Evolutionary conservation across 768 basidiomycete species (phyloP).

Genomic region (Pilatotrama ljubarskyi): DNA sequence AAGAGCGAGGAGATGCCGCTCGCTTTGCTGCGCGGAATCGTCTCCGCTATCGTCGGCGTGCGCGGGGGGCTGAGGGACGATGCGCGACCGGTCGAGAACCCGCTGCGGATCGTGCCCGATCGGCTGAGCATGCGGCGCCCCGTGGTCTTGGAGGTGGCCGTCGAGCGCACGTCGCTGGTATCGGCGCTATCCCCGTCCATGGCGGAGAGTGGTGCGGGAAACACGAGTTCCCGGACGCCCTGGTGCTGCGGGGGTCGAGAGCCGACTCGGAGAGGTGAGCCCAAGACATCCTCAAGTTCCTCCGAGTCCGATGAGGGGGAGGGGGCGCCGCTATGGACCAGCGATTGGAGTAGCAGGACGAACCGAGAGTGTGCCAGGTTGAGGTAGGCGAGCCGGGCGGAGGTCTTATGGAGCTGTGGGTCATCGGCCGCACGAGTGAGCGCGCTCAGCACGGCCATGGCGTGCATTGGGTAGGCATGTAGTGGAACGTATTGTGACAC

Average conservation of each 20-base stretch:
- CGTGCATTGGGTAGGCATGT: conserved; percentile 71
- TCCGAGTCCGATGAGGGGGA: conserved; percentile 38
- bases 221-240: conserved; percentile 57
- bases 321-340: conserved; percentile 61
- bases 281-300: conserved; percentile 44
- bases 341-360: conserved; percentile 70
- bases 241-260: conserved; percentile 29
- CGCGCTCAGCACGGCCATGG: conserved; percentile 47
- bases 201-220: conserved; percentile 73
- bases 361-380: conserved; percentile 71
- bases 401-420: conserved; percentile 35
- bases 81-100: conserved; percentile 5
- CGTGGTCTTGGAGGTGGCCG: not conserved
- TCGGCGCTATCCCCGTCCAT: conserved; percentile 10
- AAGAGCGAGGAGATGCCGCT: conserved; percentile 39
- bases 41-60: conserved; percentile 7
- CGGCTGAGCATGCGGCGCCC: conserved; percentile 5
- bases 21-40: conserved; percentile 13
- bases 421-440: conserved; percentile 32
- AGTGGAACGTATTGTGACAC: conserved; percentile 64
- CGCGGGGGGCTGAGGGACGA: conserved; percentile 14
- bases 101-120: conserved; percentile 14
- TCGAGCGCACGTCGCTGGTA: conserved; percentile 1
- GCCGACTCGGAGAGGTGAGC: conserved; percentile 14
- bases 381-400: conserved; percentile 44